Percentiles rank a stretch among this genome's conserved stretches.
These are phyloP conservation scores for Thalassiosira livingstoniorum DNA, from an alignment of 352 stramenopile species.

Conservation along the genomic window DNA sequence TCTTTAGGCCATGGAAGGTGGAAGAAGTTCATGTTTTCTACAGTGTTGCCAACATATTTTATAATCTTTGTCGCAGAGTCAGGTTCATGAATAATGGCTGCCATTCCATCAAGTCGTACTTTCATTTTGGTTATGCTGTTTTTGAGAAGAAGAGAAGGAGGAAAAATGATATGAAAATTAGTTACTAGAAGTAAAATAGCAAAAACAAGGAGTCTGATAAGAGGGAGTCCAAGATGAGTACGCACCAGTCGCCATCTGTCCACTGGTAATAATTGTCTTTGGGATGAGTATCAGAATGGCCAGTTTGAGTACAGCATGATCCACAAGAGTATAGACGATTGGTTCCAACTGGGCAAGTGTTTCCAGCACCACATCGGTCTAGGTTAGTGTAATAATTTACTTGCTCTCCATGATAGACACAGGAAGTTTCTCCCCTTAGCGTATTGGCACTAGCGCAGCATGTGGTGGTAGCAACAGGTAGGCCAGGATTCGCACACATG, in stretches of 20 bases:
- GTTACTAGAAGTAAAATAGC: background rate
- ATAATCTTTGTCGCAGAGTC: constrained; percentile 4
- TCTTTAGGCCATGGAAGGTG: constrained; percentile 51
- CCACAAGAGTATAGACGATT: constrained; percentile 1
- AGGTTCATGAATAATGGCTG: constrained; percentile 52
- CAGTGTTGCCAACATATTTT: constrained; percentile 31
- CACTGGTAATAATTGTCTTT: constrained; percentile 50
- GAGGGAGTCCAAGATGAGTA: background rate
- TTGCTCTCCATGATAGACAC: constrained; percentile 34
- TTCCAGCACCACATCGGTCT: constrained; percentile 9
- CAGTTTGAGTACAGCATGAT: constrained; percentile 24
- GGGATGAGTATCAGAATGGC: constrained; percentile 2
- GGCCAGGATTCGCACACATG: constrained; percentile 59
- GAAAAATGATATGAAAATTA: no score
- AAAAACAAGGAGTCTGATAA: background rate
- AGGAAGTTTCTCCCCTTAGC: constrained; percentile 21
- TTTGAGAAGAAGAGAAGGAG: no score
- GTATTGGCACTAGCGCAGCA: constrained; percentile 45
- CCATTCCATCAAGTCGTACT: constrained; percentile 47
- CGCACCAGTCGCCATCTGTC: constrained; percentile 32
- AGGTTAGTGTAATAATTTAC: constrained; percentile 33
- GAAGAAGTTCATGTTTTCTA: constrained; percentile 61
- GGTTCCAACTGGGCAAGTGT: constrained; percentile 21
- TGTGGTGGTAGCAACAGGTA: constrained; percentile 42
- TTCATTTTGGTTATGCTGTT: constrained; percentile 12